These are phyloP conservation scores for Venturia carpophila DNA, from an alignment of 2,329 filamentous ascomycete genomes.

Conservation along the genomic window DNA sequence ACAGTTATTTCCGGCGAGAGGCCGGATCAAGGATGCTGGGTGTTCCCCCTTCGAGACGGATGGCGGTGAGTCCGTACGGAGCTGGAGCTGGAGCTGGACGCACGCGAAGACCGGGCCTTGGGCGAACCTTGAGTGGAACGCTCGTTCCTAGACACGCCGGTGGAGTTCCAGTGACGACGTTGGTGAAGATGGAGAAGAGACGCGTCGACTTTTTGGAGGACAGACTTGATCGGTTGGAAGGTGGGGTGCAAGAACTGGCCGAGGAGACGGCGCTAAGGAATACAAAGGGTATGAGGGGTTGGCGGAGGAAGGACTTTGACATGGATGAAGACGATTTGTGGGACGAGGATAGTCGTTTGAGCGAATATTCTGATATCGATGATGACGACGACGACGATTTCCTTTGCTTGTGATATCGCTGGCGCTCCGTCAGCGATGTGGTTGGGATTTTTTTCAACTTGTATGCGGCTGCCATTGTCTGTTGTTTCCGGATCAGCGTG, in stretches of 20 bases:
- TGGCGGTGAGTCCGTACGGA: background rate
- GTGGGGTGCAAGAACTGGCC: background rate
- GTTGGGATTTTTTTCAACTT: background rate
- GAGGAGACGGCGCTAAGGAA: background rate
- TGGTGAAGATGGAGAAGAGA: conserved; percentile 7
- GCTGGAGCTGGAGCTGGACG: background rate
- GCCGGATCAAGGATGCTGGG: background rate
- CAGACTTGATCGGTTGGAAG: conserved; percentile 5
- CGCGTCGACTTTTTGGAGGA: background rate
- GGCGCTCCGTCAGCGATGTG: background rate
- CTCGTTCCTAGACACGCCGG: background rate
- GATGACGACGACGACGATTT: background rate
- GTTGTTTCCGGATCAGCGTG: background rate
- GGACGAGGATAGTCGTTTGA: background rate
- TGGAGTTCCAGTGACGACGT: background rate
- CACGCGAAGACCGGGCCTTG: background rate
- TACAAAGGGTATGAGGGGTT: background rate
- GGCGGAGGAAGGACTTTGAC: background rate
- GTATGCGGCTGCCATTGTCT: background rate
- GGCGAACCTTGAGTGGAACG: background rate
- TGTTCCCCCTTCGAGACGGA: background rate
- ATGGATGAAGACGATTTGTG: background rate
- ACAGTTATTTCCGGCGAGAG: background rate
- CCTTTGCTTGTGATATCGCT: background rate
- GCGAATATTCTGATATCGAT: background rate